These are phyloP conservation scores for Xylariomycetidae sp. DNA, from an alignment of 2,329 filamentous ascomycete species.

Conservation along the genomic window DNA sequence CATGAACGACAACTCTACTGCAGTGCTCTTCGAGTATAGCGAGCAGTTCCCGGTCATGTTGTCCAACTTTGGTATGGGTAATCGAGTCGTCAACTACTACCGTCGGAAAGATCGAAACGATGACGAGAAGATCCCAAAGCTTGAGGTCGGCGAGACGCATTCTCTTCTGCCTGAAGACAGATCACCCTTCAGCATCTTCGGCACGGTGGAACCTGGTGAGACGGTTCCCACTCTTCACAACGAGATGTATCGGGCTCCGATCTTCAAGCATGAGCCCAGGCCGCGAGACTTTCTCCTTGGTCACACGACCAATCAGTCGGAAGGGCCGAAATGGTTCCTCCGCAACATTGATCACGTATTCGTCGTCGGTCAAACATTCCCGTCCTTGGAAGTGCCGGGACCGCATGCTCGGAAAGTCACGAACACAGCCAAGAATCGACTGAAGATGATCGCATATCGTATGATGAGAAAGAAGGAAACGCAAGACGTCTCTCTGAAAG, in stretches of 20 bases:
- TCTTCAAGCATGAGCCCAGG: conserved; percentile 80
- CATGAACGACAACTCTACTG: conserved; percentile 80
- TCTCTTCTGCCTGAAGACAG: conserved; percentile 89
- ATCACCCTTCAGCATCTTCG: conserved; percentile 93
- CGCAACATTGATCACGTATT: conserved; percentile 88
- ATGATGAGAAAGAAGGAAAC: conserved; percentile 73
- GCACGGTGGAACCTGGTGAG: conserved; percentile 85
- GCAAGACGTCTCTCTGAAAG: conserved; percentile 65
- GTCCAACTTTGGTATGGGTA: conserved; percentile 97
- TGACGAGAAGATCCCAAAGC: conserved; percentile 73
- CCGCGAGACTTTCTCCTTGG: conserved; percentile 81
- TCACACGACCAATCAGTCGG: conserved; percentile 69
- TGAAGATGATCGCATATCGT: conserved; percentile 93
- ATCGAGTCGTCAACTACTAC: conserved; percentile 94
- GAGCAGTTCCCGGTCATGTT: conserved; percentile 88
- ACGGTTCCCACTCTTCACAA: conserved; percentile 89
- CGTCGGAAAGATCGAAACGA: conserved; percentile 69
- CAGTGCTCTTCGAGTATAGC: conserved; percentile 88
- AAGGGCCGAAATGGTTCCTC: conserved; percentile 76
- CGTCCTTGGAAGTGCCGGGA: conserved; percentile 84
- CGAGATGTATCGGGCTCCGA: conserved; percentile 87
- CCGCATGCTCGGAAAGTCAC: conserved; percentile 93
- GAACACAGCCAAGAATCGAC: conserved; percentile 90
- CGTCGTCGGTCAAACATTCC: conserved; percentile 88
- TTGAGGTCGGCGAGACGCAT: conserved; percentile 81